phyloP scores from a whole-genome alignment of 2,329 filamentous ascomycete genomes.

The Pseudogymnoascus sp. region DNA sequence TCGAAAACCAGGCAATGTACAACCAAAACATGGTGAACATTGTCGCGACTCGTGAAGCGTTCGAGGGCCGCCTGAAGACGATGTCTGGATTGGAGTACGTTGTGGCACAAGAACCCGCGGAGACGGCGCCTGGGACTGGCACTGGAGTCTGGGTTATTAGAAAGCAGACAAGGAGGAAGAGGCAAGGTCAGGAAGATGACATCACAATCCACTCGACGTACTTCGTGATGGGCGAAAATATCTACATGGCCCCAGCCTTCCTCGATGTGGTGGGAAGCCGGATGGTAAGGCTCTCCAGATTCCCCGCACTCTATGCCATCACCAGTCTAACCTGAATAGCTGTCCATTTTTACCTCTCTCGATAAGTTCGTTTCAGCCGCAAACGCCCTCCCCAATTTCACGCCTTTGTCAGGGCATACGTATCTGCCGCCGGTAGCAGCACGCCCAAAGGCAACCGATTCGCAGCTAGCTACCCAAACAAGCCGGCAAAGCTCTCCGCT shows the following conservation, averaged over 20 bases:
- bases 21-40: conserved; percentile 52
- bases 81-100: conserved; percentile 63
- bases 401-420: conserved; percentile 42
- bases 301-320: conserved; percentile 12
- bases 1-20: conserved; percentile 55
- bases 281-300: conserved; percentile 41
- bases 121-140: conserved; percentile 51
- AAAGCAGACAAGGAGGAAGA: conserved; percentile 58
- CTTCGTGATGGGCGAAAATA: conserved; percentile 58
- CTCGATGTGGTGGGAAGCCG: conserved; percentile 52
- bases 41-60: conserved; percentile 54
- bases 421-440: conserved; percentile 24
- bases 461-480: conserved; percentile 20
- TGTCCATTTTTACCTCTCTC: conserved; percentile 24
- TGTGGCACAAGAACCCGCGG: conserved; percentile 57
- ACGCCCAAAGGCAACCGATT: conserved; percentile 18
- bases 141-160: conserved; percentile 64
- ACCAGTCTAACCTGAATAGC: conserved; percentile 8
- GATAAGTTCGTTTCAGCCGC: conserved; percentile 29
- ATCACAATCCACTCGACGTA: conserved; percentile 53
- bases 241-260: conserved; percentile 59
- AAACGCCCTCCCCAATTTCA: conserved; percentile 34
- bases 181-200: conserved; percentile 48
- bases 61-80: conserved; percentile 54
- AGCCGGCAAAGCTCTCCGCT: conserved; percentile 37